Conservation (phyloP, 2,329 filamentous ascomycete species). For the Ilyonectria sp. region DNA sequence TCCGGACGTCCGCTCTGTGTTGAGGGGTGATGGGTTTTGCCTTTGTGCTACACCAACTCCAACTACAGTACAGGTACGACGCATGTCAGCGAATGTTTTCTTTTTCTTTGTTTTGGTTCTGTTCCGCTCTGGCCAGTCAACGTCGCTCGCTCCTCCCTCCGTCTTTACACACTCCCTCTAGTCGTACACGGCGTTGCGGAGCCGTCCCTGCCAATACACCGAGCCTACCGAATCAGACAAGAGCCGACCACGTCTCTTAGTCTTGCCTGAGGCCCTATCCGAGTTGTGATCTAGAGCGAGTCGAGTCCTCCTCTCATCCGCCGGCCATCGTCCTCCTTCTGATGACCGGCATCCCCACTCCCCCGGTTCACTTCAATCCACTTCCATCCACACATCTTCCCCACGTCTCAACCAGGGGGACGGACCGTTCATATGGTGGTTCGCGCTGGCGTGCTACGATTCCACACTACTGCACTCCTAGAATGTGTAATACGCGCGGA, state of each 20-base stretch:
- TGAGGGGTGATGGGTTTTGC: not conserved
- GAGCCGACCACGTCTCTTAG: constrained; percentile 25
- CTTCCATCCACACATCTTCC: not conserved
- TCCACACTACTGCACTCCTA: not conserved
- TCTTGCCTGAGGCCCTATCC: constrained; percentile 5
- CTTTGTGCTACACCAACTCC: not conserved
- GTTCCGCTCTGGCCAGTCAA: constrained; percentile 1
- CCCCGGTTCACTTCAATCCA: not conserved
- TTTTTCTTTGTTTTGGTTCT: constrained; percentile 9
- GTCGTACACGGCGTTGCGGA: constrained; percentile 7
- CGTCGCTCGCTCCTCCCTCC: not conserved
- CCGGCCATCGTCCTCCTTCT: not conserved
- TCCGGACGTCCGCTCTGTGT: not conserved
- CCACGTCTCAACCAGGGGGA: constrained; percentile 1
- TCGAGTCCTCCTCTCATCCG: constrained; percentile 1
- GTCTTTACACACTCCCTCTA: constrained; percentile 1
- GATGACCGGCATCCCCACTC: constrained; percentile 12
- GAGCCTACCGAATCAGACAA: constrained; percentile 37
- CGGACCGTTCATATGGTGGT: not conserved
- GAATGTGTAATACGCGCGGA: not conserved
- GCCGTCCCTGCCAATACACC: constrained; percentile 3
- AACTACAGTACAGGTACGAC: not conserved
- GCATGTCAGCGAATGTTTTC: constrained; percentile 21
- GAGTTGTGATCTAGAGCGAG: constrained; percentile 1
- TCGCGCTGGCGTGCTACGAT: not conserved